Evolutionary conservation across 805 yeast genomes (phyloP), one percentile per base, ranked within the genome.

Genomic region (Kodamaea kaohsiungensis): DNA sequence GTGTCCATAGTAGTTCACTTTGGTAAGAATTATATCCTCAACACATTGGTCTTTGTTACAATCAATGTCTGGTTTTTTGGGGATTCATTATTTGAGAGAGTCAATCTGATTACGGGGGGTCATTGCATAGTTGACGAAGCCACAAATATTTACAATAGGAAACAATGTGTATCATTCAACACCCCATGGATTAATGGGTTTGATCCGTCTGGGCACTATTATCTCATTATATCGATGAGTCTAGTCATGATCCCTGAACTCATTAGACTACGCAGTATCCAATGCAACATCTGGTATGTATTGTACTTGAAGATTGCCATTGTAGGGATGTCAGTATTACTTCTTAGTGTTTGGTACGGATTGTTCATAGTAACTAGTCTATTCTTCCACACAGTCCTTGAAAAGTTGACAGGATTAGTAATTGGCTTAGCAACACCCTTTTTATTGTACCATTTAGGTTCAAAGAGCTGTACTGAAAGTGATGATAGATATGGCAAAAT

Each of bases 131-230:
- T 40, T 1, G 60, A 56, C 8, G 58, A 30, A n/a, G 49, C 12
- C 42, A 61, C 25, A 52, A 45, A 38, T 56, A 63, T 56, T 9
- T 15, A 9, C 13, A 45, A 52, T 15, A 30, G 43, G 3, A 39
- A 35, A 16, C 67, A 51, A 42, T 43, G 42, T n/a, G 17, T 43
- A 33, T 40, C 10, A 53, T 55, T 10, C 81, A 78, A 1, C 48
- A 57, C 37, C 19, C 43, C 48, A 13, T 82, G 86, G 85, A 61
- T 61, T 3, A 73, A 75, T 55, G 83, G 83, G 8, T 82, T 82
- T 59, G 86, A 82, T 60, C 66, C 77, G 3, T 79, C 84, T 40
- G 85, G 86, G 1, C 87, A 82, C 61, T 76, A 73, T 50, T 79
- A 80, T 57, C 73, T 80, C 51, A 53, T 81, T 1, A 62, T 72